Conservation (phyloP, 306 rosid genomes). For the Psophocarpus tetragonolobus region DNA sequence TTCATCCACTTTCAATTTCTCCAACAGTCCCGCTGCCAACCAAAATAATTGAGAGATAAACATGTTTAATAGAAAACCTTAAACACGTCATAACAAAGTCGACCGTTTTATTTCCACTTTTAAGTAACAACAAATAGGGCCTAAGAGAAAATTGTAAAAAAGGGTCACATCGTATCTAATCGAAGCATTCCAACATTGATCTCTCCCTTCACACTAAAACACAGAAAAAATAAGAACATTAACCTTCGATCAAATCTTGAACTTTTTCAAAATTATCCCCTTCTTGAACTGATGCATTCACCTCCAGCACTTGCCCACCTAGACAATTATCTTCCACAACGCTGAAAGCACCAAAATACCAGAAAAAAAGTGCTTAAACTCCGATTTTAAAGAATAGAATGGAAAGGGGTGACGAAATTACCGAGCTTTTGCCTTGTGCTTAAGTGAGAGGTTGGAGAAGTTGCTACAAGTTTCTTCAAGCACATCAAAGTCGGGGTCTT, state of each 20-base stretch:
- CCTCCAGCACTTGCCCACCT: slow-evolving; percentile 30
- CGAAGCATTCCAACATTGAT: too few species aligned
- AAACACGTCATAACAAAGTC: neutral
- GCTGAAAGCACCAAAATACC: slow-evolving; percentile 43
- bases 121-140: neutral
- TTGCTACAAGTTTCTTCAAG: slow-evolving; percentile 50
- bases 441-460: slow-evolving; percentile 54
- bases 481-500: slow-evolving; percentile 44
- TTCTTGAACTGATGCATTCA: slow-evolving; percentile 34
- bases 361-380: neutral
- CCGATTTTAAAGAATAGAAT: slow-evolving; percentile 1
- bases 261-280: slow-evolving; percentile 45
- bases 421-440: slow-evolving; percentile 42
- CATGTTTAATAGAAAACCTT: neutral
- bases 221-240: neutral
- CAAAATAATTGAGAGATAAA: slow-evolving; percentile 14
- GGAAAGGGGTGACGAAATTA: slow-evolving; percentile 25
- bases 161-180: neutral
- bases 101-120: neutral
- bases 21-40: slow-evolving; percentile 53
- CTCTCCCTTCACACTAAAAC: neutral
- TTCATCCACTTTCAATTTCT: slow-evolving; percentile 75
- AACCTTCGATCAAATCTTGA: slow-evolving; percentile 57
- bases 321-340: slow-evolving; percentile 14
- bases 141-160: neutral